phyloP scores from a whole-genome alignment of 192 early-diverging fungal genomes.

The Backusella circina region DNA sequence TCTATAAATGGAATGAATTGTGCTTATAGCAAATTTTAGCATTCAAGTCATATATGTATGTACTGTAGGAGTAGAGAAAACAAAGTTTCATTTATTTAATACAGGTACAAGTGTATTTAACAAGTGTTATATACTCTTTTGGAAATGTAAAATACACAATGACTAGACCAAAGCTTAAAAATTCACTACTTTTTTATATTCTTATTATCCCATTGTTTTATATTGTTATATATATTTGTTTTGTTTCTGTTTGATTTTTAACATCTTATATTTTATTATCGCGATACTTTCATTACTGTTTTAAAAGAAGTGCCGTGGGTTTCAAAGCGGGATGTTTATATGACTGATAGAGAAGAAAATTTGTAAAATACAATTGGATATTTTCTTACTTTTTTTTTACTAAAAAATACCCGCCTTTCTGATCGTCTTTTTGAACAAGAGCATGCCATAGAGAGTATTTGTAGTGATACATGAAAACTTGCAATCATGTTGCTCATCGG shows the following conservation, averaged over 20 bases:
- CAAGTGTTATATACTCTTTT: background rate
- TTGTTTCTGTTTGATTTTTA: background rate
- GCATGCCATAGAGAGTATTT: background rate
- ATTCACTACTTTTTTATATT: background rate
- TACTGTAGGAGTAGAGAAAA: background rate
- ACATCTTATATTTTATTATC: background rate
- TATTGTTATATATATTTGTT: background rate
- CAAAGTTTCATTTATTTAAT: slow-evolving; percentile 5
- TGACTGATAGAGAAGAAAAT: background rate
- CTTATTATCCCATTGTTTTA: background rate
- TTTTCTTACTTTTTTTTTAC: background rate
- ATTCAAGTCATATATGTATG: background rate
- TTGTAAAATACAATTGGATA: background rate
- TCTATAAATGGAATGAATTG: background rate
- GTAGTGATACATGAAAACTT: background rate
- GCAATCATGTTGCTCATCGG: background rate
- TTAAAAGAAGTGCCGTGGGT: background rate
- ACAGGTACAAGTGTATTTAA: background rate
- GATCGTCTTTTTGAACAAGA: background rate
- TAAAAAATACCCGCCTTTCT: background rate
- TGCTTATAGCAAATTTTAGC: background rate
- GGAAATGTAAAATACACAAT: background rate
- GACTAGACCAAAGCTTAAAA: background rate
- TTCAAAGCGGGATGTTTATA: background rate
- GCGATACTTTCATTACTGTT: background rate